Conservation (phyloP, 139 green algal genomes). For the Ettlia oleoabundans region DNA sequence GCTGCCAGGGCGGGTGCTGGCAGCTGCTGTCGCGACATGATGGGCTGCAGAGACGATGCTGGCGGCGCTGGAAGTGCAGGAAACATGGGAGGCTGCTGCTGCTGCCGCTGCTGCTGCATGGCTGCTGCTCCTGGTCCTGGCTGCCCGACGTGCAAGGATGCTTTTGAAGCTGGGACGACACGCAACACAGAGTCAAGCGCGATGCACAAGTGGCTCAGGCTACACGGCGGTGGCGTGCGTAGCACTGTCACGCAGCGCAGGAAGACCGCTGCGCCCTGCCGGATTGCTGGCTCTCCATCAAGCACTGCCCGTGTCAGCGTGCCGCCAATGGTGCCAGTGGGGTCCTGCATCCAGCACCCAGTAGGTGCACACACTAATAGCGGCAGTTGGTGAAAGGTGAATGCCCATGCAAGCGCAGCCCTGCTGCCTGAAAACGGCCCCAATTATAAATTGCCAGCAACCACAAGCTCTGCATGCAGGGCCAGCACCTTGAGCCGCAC, state of each 20-base stretch:
- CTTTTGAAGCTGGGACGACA: too few species aligned
- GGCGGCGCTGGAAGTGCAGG: constrained; percentile 18
- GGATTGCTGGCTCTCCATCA: not conserved
- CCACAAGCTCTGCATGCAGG: too few species aligned
- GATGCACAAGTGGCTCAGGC: constrained; percentile 42
- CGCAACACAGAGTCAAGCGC: constrained; percentile 13
- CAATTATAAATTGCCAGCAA: too few species aligned
- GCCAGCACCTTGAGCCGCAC: constrained; percentile 37
- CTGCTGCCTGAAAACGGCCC: too few species aligned
- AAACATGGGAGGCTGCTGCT: not conserved
- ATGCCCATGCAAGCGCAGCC: too few species aligned
- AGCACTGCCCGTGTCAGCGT: constrained; percentile 28
- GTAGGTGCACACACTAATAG: too few species aligned
- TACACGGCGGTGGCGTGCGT: constrained; percentile 9
- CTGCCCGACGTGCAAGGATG: too few species aligned
- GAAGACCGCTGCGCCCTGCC: constrained; percentile 19
- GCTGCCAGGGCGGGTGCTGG: not conserved
- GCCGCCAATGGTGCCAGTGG: constrained; percentile 22
- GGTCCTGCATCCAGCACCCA: too few species aligned
- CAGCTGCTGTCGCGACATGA: not conserved
- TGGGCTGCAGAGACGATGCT: not conserved
- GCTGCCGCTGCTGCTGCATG: not conserved
- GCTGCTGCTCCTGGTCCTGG: not conserved
- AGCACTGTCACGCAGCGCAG: constrained; percentile 35
- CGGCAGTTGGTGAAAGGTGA: too few species aligned